A percentile compares a stretch with the other conserved stretches of the same genome.
Conservation (phyloP, 805 yeast species). For the Wickerhamomyces bisporus region DNA sequence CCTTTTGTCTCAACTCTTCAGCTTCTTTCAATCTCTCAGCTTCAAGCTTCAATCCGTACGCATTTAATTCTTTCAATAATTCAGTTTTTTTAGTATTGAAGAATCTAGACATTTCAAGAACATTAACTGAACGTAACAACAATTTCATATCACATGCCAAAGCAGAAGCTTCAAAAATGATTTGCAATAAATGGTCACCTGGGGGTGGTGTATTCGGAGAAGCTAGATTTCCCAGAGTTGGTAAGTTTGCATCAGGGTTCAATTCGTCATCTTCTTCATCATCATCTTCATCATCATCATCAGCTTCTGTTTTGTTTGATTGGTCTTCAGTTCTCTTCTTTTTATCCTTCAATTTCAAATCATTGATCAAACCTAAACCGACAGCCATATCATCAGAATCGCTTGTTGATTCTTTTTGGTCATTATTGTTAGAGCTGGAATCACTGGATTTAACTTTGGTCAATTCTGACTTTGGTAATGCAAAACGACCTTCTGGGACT, state of each 20-base stretch:
- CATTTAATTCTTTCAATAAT: slow-evolving; percentile 15
- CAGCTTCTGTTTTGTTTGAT: no score
- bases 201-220: slow-evolving; percentile 53
- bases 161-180: slow-evolving; percentile 57
- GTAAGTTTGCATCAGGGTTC: slow-evolving; percentile 10
- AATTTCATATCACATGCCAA: slow-evolving; percentile 60
- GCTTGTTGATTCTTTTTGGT: slow-evolving; percentile 17
- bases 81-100: slow-evolving; percentile 27
- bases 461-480: slow-evolving; percentile 6
- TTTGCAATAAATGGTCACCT: slow-evolving; percentile 47
- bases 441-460: slow-evolving; percentile 1
- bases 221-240: slow-evolving; percentile 55
- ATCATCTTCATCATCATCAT: slow-evolving; percentile 20
- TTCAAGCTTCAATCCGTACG: slow-evolving; percentile 1
- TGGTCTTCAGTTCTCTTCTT: slow-evolving; percentile 16
- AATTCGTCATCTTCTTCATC: slow-evolving; percentile 8
- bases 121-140: slow-evolving; percentile 52
- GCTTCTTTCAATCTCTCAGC: slow-evolving; percentile 4
- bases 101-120: slow-evolving; percentile 41
- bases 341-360: slow-evolving; percentile 16
- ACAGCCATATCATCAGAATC: slow-evolving; percentile 23
- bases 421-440: slow-evolving; percentile 19
- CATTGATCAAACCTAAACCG: slow-evolving; percentile 21
- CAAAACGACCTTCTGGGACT: slow-evolving; percentile 22
- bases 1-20: neutral